Conservation (phyloP, 352 stramenopile genomes). For the Pythium folliculosum region DNA sequence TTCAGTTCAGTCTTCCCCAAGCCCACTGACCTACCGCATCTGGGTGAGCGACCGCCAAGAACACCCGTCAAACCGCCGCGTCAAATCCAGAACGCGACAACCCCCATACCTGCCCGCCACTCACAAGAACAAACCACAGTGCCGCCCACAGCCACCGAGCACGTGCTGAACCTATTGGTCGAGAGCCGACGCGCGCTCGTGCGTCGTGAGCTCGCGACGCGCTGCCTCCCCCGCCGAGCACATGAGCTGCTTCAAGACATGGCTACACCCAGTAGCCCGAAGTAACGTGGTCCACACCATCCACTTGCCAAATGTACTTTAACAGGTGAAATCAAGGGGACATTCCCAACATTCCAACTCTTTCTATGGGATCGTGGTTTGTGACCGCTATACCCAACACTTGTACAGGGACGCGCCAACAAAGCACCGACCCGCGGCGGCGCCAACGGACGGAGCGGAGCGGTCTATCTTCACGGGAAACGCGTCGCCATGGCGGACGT, state of each 20-base stretch:
- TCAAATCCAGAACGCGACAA: not conserved
- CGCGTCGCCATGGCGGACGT: slow-evolving; percentile 24
- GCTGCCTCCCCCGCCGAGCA: slow-evolving; percentile 20
- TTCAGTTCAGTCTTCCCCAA: slow-evolving; percentile 11
- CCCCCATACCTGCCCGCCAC: not conserved
- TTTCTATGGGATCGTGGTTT: slow-evolving; percentile 15
- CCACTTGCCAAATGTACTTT: not conserved
- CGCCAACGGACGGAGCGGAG: not conserved
- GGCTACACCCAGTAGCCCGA: slow-evolving; percentile 4
- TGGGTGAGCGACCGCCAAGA: not conserved
- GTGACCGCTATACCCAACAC: not conserved
- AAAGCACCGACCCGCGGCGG: slow-evolving; percentile 1
- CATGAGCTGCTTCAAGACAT: slow-evolving; percentile 4
- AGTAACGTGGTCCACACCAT: slow-evolving; percentile 20
- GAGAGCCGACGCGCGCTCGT: slow-evolving; percentile 25
- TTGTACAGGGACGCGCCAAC: slow-evolving; percentile 17
- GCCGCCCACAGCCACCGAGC: not conserved
- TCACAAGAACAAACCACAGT: not conserved
- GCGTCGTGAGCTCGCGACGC: slow-evolving; percentile 20
- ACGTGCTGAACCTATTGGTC: slow-evolving; percentile 20
- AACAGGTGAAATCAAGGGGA: slow-evolving; percentile 8
- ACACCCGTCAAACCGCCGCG: not conserved
- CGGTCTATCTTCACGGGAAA: not conserved
- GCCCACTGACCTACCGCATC: not conserved
- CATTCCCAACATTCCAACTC: slow-evolving; percentile 1